These are phyloP conservation scores for Ganoderma meredithae DNA, from an alignment of 1,284 basidiomycete species.

Conservation along the genomic window DNA sequence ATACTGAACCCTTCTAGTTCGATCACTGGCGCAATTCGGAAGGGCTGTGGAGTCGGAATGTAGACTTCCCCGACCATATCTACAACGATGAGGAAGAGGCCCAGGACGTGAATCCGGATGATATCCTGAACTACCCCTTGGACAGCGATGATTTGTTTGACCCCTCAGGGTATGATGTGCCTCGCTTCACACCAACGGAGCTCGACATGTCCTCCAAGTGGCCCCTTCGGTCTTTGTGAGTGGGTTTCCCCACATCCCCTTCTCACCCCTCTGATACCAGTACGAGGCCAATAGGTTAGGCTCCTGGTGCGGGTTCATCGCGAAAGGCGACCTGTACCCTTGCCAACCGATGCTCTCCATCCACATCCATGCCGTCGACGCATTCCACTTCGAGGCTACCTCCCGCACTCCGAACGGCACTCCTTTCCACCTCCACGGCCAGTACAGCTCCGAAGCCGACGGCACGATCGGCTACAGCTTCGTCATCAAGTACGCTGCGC, in stretches of 20 bases:
- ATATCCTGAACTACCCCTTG: slow-evolving; percentile 35
- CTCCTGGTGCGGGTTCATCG: slow-evolving; percentile 19
- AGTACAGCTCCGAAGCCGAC: slow-evolving; percentile 15
- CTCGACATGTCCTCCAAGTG: slow-evolving; percentile 7
- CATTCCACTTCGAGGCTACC: slow-evolving; percentile 4
- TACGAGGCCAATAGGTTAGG: slow-evolving; percentile 6
- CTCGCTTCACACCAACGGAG: slow-evolving; percentile 9
- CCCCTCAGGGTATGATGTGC: slow-evolving; percentile 27
- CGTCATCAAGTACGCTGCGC: too few species aligned
- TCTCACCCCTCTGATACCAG: neutral
- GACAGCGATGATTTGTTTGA: slow-evolving; percentile 28
- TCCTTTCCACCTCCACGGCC: slow-evolving; percentile 9
- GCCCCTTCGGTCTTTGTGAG: slow-evolving; percentile 15
- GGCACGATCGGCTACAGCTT: slow-evolving; percentile 3
- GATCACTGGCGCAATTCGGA: slow-evolving; percentile 25
- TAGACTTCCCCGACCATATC: slow-evolving; percentile 12
- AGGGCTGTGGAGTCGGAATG: slow-evolving; percentile 15
- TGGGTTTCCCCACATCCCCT: neutral
- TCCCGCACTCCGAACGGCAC: slow-evolving; percentile 16
- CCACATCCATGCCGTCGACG: slow-evolving; percentile 14
- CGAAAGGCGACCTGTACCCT: slow-evolving; percentile 18
- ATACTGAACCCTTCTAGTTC: slow-evolving; percentile 19
- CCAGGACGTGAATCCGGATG: slow-evolving; percentile 24
- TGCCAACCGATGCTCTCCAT: slow-evolving; percentile 23
- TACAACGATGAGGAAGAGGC: slow-evolving; percentile 26